These are phyloP conservation scores for Fraxinus floribunda DNA, from an alignment of 305 asterid genomes.

Conservation along the genomic window DNA sequence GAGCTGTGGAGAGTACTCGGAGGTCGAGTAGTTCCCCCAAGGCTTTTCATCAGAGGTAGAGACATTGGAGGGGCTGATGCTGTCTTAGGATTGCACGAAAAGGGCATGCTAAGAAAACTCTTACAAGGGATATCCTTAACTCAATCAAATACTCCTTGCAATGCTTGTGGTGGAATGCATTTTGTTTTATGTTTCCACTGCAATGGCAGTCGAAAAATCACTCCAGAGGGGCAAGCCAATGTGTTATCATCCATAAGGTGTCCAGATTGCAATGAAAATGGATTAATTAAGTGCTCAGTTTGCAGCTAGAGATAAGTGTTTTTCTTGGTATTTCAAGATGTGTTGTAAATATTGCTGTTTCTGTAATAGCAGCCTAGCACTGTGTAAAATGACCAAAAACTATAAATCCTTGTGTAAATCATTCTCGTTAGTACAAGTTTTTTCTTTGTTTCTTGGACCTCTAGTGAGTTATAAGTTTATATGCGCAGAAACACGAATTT, in stretches of 20 bases:
- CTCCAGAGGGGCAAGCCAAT: constrained; percentile 16
- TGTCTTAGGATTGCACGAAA: constrained; percentile 65
- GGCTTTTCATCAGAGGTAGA: constrained; percentile 58
- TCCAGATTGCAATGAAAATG: constrained; percentile 77
- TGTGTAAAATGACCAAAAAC: neutral
- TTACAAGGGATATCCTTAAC: constrained; percentile 53
- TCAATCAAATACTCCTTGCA: constrained; percentile 38
- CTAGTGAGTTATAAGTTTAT: neutral
- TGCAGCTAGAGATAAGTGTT: constrained; percentile 35
- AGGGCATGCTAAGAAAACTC: constrained; percentile 44
- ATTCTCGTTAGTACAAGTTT: neutral
- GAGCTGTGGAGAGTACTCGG: constrained; percentile 67
- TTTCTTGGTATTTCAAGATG: neutral
- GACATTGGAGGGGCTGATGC: constrained; percentile 77
- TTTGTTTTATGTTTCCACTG: constrained; percentile 58
- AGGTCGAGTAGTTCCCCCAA: constrained; percentile 65
- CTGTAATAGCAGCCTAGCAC: constrained; percentile 6
- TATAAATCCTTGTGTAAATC: neutral
- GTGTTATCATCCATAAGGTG: constrained; percentile 34
- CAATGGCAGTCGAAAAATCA: constrained; percentile 54
- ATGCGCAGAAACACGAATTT: neutral
- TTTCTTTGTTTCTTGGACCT: neutral
- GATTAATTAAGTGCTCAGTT: constrained; percentile 60
- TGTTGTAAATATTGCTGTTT: constrained; percentile 20
- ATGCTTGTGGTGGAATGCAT: constrained; percentile 52